Base-by-base conservation (phyloP, 1,284 basidiomycete genomes). In the Agroathelia rolfsii region DNA sequence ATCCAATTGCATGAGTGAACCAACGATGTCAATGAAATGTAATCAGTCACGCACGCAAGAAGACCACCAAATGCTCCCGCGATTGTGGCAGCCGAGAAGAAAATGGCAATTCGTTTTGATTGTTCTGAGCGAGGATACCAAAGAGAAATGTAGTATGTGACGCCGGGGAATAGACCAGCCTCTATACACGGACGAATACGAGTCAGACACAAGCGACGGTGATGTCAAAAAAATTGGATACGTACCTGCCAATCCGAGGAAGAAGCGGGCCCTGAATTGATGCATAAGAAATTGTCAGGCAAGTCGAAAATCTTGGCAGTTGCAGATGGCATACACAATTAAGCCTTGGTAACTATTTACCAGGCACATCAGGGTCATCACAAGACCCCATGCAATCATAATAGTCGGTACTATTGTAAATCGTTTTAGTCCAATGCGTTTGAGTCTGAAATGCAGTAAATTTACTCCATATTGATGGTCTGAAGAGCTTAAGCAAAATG, bases 71-170 rank as follows among this genome's bases (percentile, higher is more conserved):
- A 64, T 7, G 61, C 62, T 30, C 60, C 43, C 44, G 32, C 9
- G 24, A 70, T 38, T 2, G 69, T 71, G 8, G 71, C 68, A 21
- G 69, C 68, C 11, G 71, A 72, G 50, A 73, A 72, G 53, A 75
- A 73, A 27, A 75, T 64, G 3, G 72, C 69, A 22, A 73, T 61
- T 14, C 71, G 59, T 32, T 47, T 50, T n/a, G 64, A 66, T 12
- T 66, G 58, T 40, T 72, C 69, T 13, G 52, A 52, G 19, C 61
- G 52, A 7, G 67, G 62, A 38, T 74, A 74, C 71, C 69, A 72
- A 24, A 69, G 42, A 9, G 67, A 66, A 25, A 72, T 58, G 42
- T 72, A 73, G 38, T 68, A 76, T 0, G 59, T 64, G 34, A 73
- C 58, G 34, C 63, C 35, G 7, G 31, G 31, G 42, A 40, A 30